These are phyloP conservation scores for Sequoiadendron giganteum DNA, from an alignment of 75 land plant species.

Conservation along the genomic window DNA sequence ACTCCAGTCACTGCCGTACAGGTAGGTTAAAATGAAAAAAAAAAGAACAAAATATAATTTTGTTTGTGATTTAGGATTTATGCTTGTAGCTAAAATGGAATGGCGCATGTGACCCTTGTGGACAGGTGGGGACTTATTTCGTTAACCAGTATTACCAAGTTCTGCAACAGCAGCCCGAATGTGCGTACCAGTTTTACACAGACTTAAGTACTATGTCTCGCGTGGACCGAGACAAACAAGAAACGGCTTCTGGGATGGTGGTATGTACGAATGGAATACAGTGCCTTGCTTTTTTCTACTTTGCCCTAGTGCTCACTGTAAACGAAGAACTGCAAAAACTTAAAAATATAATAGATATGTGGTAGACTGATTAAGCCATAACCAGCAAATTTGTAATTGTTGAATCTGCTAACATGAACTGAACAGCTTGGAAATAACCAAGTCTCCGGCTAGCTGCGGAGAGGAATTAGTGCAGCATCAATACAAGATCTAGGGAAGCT, in stretches of 20 bases:
- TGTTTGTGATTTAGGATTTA: background rate
- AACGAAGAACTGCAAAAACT: background rate
- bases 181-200: conserved; percentile 81
- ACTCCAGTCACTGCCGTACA: conserved; percentile 10
- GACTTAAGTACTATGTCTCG: conserved; percentile 72
- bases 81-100: background rate
- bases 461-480: background rate
- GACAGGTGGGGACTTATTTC: conserved; percentile 88
- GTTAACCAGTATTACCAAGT: conserved; percentile 89
- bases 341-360: background rate
- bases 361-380: background rate
- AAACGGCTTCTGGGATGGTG: conserved; percentile 48
- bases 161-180: conserved; percentile 81
- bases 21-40: background rate
- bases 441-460: background rate
- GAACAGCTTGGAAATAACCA: background rate
- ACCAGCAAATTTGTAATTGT: background rate
- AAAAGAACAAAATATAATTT: background rate
- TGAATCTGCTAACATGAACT: background rate
- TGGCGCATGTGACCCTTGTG: background rate
- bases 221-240: conserved; percentile 35
- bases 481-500: background rate
- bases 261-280: conserved; percentile 23
- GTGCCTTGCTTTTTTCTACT: background rate
- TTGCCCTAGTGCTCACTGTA: background rate